Evolutionary conservation across 2,329 filamentous ascomycete genomes (phyloP).

Genomic region (Rosellinia necatrix): DNA sequence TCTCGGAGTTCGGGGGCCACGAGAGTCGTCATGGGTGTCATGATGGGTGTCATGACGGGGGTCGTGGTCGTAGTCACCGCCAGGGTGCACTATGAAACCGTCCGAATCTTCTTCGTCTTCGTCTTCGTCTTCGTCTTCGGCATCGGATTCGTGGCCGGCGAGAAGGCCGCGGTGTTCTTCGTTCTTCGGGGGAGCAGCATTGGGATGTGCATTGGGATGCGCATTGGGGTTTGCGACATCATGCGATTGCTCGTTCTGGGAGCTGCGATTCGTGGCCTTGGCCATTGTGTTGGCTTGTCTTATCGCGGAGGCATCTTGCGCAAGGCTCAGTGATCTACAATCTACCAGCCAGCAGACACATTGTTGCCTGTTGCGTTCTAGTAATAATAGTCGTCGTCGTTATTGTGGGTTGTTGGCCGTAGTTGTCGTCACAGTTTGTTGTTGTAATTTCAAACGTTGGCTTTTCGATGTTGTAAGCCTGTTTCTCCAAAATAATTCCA

Average conservation of each 20-base stretch:
- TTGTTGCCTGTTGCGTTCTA: slow-evolving; percentile 15
- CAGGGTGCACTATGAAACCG: slow-evolving; percentile 36
- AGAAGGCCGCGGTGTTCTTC: slow-evolving; percentile 49
- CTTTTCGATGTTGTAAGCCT: no score
- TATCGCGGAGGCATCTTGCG: slow-evolving; percentile 47
- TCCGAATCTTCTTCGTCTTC: slow-evolving; percentile 27
- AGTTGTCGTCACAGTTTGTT: no score
- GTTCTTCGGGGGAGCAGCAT: slow-evolving; percentile 34
- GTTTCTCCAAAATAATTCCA: no score
- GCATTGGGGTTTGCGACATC: slow-evolving; percentile 22
- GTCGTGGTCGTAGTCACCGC: slow-evolving; percentile 11
- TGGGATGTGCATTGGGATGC: slow-evolving; percentile 12
- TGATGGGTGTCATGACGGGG: neutral
- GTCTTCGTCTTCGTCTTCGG: slow-evolving; percentile 31
- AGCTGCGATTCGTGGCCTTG: slow-evolving; percentile 46
- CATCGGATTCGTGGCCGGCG: slow-evolving; percentile 36
- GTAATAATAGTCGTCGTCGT: no score
- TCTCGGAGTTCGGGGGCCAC: slow-evolving; percentile 48
- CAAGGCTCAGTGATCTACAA: slow-evolving; percentile 16
- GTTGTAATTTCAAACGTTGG: no score
- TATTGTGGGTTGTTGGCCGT: no score
- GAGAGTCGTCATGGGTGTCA: slow-evolving; percentile 17
- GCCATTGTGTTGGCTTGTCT: slow-evolving; percentile 49
- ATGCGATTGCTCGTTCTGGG: slow-evolving; percentile 34
- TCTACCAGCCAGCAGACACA: neutral